Base-by-base conservation (phyloP, 768 basidiomycete genomes). In the Lactarius indigo region DNA sequence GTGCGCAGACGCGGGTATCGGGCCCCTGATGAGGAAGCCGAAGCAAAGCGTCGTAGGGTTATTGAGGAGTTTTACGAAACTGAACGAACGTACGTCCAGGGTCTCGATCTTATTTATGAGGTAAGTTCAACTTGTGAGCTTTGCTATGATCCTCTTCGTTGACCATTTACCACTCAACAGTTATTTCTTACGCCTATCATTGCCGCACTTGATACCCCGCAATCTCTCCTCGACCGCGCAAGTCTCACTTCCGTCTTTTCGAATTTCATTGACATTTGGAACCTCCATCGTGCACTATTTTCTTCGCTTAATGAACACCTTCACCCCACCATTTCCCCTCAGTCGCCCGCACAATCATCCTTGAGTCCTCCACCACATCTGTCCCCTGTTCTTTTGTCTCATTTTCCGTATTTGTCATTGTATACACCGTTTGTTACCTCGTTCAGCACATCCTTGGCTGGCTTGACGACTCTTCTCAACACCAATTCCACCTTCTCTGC, bases 241-340 rank as follows among this genome's bases (percentile, higher is more conserved):
- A 83, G 86, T 55, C 82, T 94, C 64, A 90, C 87, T 1, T 82
- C 86, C 15, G 80, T 94, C 41, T 95, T 95, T 76, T 90, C 89
- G 68, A 94, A 94, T 75, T 93, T 94, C 69, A 88, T 93, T 73
- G 92, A 94, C 76, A 94, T 95, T 39, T 93, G 90, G 92, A 94
- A 92, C 72, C 81, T 92, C 52, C 91, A 93, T 76, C 89, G 84
- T 60, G 84, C 89, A 2, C 89, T 93, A 76, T 85, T 87, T 65
- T 78, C 83, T 7, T 83, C 87, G 2, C 80, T 93, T 33, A 80
- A 84, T 9, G 75, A 77, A 50, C 78, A 84, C 58, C 71, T 81
- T 65, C 81, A 70, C 70, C 39, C 72, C 72, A 28, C 47, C 57
- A 42, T 13, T 42, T 15, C 26, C 31, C 31, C 33, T 33, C 61